Base-by-base conservation (phyloP, 1,139 yeast genomes). In the Blastobotrys illinoisensis region DNA sequence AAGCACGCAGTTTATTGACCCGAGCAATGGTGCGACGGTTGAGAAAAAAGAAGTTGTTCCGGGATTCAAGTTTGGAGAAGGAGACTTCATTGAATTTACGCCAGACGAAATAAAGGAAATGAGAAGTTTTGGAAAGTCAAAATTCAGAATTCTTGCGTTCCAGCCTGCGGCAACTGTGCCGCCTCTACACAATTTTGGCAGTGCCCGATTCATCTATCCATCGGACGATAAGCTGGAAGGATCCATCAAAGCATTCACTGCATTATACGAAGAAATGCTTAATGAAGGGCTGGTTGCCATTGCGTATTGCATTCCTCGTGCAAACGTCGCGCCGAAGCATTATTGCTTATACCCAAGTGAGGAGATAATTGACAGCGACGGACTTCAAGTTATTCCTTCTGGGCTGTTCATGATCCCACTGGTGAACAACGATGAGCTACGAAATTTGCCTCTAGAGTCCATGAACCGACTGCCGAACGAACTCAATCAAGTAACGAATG, bases 251-350 rank as follows among this genome's bases (percentile, higher is more conserved):
- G 85, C 95, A 0, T 80, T 90, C 64, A 76, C 87, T 1, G 78
- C 91, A 0, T 72, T 93, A 7, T 87, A 82, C 64, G 82, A 80
- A 52, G 78, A 85, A 1, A 73, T 95, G 70, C 65, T 73, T 2
- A 64, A 56, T 5, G 51, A 54, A 24, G 75, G 61, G 3, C 80
- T 80, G 63, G 83, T 79, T 62, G 95, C 88, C 0, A 70, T 93
- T 9, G 79, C 86, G 1, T 88, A 90, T 83, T 91, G 96, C 1
- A 80, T 84, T 62, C 64, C 77, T 5, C 78, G 85, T 56, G 72
- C 69, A 50, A 76, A 75, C 58, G 71, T 89, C 0, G 68, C 77
- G 51, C 95, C 97, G 0, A 62, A 74, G 2, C 61, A 88, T 49
- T 86, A 78, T 62, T 80, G 85, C 0, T 64, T 89, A 56, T 74